These are phyloP conservation scores for Apostasia shenzhenica DNA, from an alignment of 106 monocot genomes.

Conservation along the genomic window DNA sequence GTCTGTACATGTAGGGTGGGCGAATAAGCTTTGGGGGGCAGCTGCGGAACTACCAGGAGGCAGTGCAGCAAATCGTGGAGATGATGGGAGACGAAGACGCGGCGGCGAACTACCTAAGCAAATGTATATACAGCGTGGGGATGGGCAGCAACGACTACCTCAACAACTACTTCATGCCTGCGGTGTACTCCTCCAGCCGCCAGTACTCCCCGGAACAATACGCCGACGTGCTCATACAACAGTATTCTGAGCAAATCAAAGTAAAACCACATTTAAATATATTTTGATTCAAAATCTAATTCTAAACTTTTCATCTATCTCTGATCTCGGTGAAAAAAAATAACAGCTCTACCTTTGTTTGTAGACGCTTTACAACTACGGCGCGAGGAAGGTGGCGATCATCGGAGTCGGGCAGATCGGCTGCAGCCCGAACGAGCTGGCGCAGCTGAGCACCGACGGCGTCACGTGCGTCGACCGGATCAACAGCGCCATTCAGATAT, in stretches of 20 bases:
- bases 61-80: slow-evolving; percentile 51
- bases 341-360: neutral
- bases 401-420: slow-evolving; percentile 78
- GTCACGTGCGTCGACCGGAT: slow-evolving; percentile 54
- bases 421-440: slow-evolving; percentile 84
- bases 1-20: slow-evolving; percentile 30
- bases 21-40: slow-evolving; percentile 62
- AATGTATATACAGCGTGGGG: slow-evolving; percentile 81
- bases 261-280: neutral
- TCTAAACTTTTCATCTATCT: too few species aligned
- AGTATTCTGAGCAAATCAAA: slow-evolving; percentile 56
- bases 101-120: slow-evolving; percentile 57
- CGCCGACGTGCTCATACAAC: slow-evolving; percentile 55
- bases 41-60: slow-evolving; percentile 53
- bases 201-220: slow-evolving; percentile 66
- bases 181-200: slow-evolving; percentile 43
- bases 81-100: slow-evolving; percentile 59
- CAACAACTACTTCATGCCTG: slow-evolving; percentile 99
- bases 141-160: slow-evolving; percentile 99
- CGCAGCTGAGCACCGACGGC: slow-evolving; percentile 52
- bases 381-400: slow-evolving; percentile 60
- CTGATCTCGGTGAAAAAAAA: too few species aligned
- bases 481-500: slow-evolving; percentile 40
- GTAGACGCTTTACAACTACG: slow-evolving; percentile 22
- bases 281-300: too few species aligned